phyloP scores from a whole-genome alignment of 2,329 filamentous ascomycete species.

The Arthroderma sp. region DNA sequence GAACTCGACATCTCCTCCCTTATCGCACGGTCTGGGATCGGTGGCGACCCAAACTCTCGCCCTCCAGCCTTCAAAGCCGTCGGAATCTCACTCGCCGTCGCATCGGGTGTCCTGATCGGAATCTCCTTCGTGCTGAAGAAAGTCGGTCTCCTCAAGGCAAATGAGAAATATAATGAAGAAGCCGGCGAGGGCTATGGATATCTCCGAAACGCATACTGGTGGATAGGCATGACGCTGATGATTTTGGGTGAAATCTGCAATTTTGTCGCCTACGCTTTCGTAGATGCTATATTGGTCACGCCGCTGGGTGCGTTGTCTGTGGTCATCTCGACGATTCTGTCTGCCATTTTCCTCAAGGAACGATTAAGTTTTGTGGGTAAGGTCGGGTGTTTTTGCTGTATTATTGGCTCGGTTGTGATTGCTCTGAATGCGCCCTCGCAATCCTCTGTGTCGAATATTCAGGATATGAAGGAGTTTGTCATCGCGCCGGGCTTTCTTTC shows the following conservation, averaged over 20 bases:
- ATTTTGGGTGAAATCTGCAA: constrained; percentile 94
- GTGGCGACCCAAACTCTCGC: constrained; percentile 20
- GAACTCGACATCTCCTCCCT: constrained; percentile 31
- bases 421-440: constrained; percentile 83
- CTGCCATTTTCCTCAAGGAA: constrained; percentile 91
- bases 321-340: constrained; percentile 80
- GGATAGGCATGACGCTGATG: constrained; percentile 92
- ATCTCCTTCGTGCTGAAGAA: constrained; percentile 95
- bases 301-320: constrained; percentile 83
- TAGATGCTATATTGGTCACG: constrained; percentile 89
- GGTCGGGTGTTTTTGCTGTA: constrained; percentile 88
- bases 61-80: constrained; percentile 65
- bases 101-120: constrained; percentile 85
- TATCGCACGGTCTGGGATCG: constrained; percentile 30
- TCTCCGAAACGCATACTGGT: constrained; percentile 90
- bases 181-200: constrained; percentile 96
- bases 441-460: constrained; percentile 72
- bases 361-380: constrained; percentile 90
- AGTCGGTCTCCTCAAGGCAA: constrained; percentile 75
- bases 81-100: constrained; percentile 72
- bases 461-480: constrained; percentile 83
- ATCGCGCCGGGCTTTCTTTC: constrained; percentile 73
- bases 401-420: constrained; percentile 84
- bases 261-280: constrained; percentile 92
- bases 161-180: constrained; percentile 90